Evolutionary conservation across 148 eudicot species (phyloP).

Genomic region (Tetragonia tetragonoides): DNA sequence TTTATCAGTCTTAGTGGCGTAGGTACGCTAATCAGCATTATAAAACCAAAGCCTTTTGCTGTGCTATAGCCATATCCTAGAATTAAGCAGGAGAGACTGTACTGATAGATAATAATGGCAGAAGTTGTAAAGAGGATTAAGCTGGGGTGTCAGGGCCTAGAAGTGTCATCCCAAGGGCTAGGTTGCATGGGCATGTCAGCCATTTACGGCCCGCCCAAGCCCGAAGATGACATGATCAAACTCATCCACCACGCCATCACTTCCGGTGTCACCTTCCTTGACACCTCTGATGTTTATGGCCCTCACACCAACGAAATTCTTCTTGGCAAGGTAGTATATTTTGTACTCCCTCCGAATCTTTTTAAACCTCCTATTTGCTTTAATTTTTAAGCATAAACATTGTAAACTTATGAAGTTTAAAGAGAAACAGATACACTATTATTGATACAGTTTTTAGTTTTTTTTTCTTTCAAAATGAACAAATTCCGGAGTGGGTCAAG

Average conservation of each 20-base stretch:
- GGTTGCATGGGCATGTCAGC: conserved; percentile 34
- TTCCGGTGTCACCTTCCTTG: conserved; percentile 33
- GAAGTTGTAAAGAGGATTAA: conserved; percentile 16
- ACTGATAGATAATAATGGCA: neutral
- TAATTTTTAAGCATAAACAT: neutral
- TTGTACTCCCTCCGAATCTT: neutral
- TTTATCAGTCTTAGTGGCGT: no score
- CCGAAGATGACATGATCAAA: no score
- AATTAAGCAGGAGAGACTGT: no score
- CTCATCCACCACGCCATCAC: conserved; percentile 17
- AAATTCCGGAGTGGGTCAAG: no score
- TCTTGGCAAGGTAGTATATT: conserved; percentile 27
- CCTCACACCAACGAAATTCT: conserved; percentile 37
- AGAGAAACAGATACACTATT: no score
- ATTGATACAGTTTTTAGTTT: no score
- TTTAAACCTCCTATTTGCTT: neutral
- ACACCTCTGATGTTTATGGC: conserved; percentile 35
- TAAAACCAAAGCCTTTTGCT: no score
- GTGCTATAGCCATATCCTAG: neutral
- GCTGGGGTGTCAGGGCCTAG: conserved; percentile 26
- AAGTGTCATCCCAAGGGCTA: conserved; percentile 31
- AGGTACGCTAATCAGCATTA: no score
- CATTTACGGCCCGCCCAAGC: conserved; percentile 19
- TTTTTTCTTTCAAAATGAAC: no score
- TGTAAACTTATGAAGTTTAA: neutral